Base-by-base conservation (phyloP, 176 grass and related monocot species). In the Oryza coarctata region DNA sequence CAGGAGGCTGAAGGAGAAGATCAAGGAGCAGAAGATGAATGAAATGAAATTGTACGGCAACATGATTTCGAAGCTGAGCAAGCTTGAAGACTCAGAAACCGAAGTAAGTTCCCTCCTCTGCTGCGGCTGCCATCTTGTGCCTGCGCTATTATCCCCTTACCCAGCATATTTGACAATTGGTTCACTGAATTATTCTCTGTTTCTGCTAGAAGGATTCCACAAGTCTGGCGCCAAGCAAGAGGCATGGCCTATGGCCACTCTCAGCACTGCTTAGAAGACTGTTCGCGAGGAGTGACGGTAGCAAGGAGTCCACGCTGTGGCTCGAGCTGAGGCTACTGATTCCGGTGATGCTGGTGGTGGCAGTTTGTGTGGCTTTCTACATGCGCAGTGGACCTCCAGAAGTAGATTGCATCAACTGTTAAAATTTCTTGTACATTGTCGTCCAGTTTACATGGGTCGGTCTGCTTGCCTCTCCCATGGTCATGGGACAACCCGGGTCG, bases 21-120 rank as follows among this genome's bases (percentile, higher is more conserved):
- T 92, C 58, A 92, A 81, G 73, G 90, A 89, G 58, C 84, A 87
- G 72, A 87, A 87, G 63, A 82, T 77, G 80, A 89, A 52, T 45
- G 90, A 92, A 3, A 87, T 84, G 15, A 92, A 89, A 78, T 84
- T 92, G 40, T 92, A 92, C 6, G 71, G 90, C 20, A 92, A 92
- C 66, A 89, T 89, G 38, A 87, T 92, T 44, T 79, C 87, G 2
- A 92, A 89, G 40, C 68, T 85, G 76, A 78, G 87, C 60, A 89
- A 89, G 77, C 39, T 55, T 6, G 84, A 86, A 17, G 40, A 39
- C 3, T 26, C 65, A 1, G 86, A 92, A 39, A 26, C 50, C 1
- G 75, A 84, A 43, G 90, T 92, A 84, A 82, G 76, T 62, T 84
- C 2, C 47, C 36, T 71, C 17, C 28, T 75, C 18, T 9, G 0